Percentiles rank a stretch among this genome's conserved stretches.
Conservation (phyloP, 2,329 filamentous ascomycete genomes). For the Hypoxylon rubiginosum region DNA sequence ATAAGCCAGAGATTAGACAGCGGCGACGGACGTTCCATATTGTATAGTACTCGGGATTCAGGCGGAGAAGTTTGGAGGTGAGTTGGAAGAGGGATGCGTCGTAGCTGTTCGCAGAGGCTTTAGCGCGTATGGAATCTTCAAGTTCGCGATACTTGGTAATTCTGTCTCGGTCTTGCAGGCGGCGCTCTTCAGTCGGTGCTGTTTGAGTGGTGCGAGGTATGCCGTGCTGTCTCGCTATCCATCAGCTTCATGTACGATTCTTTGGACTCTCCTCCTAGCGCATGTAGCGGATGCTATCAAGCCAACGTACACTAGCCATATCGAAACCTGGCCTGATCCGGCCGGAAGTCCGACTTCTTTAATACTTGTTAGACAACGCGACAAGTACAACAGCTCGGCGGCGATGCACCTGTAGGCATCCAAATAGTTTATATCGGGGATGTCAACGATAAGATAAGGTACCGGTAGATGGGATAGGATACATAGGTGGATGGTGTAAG, state of each 20-base stretch:
- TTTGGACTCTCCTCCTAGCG: neutral
- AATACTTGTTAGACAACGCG: neutral
- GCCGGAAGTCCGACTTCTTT: neutral
- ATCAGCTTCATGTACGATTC: slow-evolving; percentile 35
- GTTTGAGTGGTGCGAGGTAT: slow-evolving; percentile 76
- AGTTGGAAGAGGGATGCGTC: slow-evolving; percentile 73
- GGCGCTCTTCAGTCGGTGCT: slow-evolving; percentile 75
- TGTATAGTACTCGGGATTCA: slow-evolving; percentile 91
- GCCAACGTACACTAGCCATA: slow-evolving; percentile 50
- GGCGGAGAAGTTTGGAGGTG: slow-evolving; percentile 78
- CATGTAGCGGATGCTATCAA: neutral
- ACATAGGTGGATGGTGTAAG: neutral
- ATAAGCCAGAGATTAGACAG: slow-evolving; percentile 71
- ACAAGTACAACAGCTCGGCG: neutral
- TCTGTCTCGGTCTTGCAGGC: slow-evolving; percentile 77
- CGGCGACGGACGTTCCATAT: slow-evolving; percentile 90
- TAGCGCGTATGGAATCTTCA: slow-evolving; percentile 75
- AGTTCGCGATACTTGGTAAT: slow-evolving; percentile 82
- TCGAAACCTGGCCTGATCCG: slow-evolving; percentile 23
- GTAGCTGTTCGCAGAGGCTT: slow-evolving; percentile 63
- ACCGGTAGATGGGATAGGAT: neutral
- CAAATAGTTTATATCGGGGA: neutral
- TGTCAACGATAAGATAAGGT: slow-evolving; percentile 11
- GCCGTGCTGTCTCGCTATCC: slow-evolving; percentile 75
- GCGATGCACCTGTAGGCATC: slow-evolving; percentile 1